Conservation (phyloP, 2,329 filamentous ascomycete species). For the Aciculosporium take region DNA sequence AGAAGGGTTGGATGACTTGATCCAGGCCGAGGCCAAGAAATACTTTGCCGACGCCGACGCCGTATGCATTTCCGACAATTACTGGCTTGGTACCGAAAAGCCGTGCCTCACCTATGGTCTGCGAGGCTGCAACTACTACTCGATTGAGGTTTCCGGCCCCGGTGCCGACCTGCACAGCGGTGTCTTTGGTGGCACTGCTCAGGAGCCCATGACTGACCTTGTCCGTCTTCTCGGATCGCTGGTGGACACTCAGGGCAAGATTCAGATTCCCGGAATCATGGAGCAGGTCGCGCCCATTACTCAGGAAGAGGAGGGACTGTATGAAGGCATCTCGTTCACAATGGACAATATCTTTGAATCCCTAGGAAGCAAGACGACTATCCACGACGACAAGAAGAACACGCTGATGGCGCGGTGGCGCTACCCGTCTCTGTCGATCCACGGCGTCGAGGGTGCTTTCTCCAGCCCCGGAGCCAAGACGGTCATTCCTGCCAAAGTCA, state of each 20-base stretch:
- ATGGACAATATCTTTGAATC: conserved; percentile 94
- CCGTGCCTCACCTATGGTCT: conserved; percentile 95
- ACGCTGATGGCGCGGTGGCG: conserved; percentile 96
- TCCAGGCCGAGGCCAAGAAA: conserved; percentile 77
- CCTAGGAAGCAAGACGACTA: conserved; percentile 74
- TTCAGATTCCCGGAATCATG: conserved; percentile 83
- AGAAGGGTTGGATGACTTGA: conserved; percentile 89
- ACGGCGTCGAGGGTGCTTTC: conserved; percentile 92
- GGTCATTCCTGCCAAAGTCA: conserved; percentile 94
- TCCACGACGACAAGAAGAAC: conserved; percentile 75
- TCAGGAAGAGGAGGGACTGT: conserved; percentile 74
- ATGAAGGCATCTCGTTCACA: conserved; percentile 79
- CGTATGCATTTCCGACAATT: conserved; percentile 98
- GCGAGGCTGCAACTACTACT: conserved; percentile 96
- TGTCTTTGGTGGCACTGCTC: conserved; percentile 89
- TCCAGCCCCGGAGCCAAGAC: conserved; percentile 91
- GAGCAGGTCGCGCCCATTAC: conserved; percentile 86
- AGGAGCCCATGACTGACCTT: conserved; percentile 97
- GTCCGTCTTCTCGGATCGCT: conserved; percentile 68
- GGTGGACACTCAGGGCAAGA: conserved; percentile 83
- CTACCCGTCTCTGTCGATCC: conserved; percentile 82
- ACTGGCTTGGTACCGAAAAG: conserved; percentile 98
- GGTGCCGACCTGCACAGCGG: conserved; percentile 91
- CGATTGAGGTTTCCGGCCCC: conserved; percentile 76
- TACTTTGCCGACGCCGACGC: conserved; percentile 94